phyloP scores from a whole-genome alignment of 139 green algal species.

The Chlamydomonas urium region DNA sequence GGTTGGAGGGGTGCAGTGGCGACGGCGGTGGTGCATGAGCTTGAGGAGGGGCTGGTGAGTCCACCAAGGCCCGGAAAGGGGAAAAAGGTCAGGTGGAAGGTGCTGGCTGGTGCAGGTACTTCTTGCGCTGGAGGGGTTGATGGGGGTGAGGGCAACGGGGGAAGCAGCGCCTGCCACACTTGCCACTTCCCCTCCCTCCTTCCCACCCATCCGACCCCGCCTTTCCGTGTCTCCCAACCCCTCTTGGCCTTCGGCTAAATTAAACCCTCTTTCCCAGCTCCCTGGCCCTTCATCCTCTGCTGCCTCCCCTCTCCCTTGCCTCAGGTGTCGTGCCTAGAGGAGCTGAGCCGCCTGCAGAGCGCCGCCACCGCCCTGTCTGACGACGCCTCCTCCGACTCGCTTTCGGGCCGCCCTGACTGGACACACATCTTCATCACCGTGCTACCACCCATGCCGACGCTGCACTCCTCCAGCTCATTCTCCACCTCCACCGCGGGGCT shows the following conservation, averaged over 20 bases:
- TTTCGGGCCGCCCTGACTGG: constrained; percentile 66
- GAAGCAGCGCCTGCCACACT: background rate
- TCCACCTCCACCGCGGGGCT: background rate
- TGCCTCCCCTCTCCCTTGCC: background rate
- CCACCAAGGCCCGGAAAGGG: background rate
- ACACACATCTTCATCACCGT: constrained; percentile 74
- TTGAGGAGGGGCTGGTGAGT: constrained; percentile 66
- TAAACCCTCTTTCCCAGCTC: background rate
- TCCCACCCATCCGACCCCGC: background rate
- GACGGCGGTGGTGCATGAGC: constrained; percentile 65
- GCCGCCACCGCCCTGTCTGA: constrained; percentile 10
- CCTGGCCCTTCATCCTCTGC: background rate
- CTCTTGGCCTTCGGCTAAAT: background rate
- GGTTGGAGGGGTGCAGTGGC: too few species aligned
- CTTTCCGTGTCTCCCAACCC: background rate
- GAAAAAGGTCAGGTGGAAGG: background rate
- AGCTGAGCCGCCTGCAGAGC: constrained; percentile 60
- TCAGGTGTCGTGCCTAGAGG: constrained; percentile 55
- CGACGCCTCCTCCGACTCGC: constrained; percentile 14
- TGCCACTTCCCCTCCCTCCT: background rate
- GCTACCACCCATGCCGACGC: constrained; percentile 23
- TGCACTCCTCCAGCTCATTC: background rate
- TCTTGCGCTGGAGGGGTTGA: background rate
- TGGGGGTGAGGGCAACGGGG: too few species aligned
- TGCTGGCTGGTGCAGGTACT: background rate